These are phyloP conservation scores for Colletotrichum graminicola DNA, from an alignment of 2,329 filamentous ascomycete species.

Conservation along the genomic window DNA sequence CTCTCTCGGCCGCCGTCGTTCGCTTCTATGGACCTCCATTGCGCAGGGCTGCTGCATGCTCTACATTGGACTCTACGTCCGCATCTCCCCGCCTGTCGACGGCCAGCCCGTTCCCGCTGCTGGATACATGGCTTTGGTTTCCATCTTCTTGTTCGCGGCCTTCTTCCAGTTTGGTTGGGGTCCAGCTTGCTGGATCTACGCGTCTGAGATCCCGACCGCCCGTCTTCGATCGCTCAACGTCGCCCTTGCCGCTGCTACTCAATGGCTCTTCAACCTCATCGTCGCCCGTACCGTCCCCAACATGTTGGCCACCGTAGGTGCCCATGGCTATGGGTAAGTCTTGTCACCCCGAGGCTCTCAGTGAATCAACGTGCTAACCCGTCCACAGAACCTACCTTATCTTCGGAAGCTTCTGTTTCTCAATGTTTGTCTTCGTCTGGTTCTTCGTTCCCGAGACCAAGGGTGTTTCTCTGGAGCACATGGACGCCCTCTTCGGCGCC, in stretches of 20 bases:
- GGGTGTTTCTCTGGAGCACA: constrained; percentile 50
- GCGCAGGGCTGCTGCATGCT: constrained; percentile 72
- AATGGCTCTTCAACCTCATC: constrained; percentile 79
- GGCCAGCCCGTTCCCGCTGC: constrained; percentile 66
- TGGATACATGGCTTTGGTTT: constrained; percentile 74
- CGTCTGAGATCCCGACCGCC: constrained; percentile 71
- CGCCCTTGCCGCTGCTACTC: constrained; percentile 72
- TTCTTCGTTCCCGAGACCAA: constrained; percentile 76
- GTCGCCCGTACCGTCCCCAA: constrained; percentile 72
- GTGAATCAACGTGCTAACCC: background rate
- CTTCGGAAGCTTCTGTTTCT: constrained; percentile 73
- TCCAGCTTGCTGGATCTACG: constrained; percentile 71
- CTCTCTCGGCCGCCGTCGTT: constrained; percentile 68
- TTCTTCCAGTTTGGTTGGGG: constrained; percentile 59
- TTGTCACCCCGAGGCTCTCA: background rate
- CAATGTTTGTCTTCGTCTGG: constrained; percentile 73
- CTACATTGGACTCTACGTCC: constrained; percentile 75
- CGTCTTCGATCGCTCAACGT: constrained; percentile 74
- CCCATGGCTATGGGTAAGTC: constrained; percentile 52
- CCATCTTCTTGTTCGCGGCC: constrained; percentile 72
- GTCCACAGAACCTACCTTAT: constrained; percentile 69
- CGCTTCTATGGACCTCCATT: constrained; percentile 71
- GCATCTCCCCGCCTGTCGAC: constrained; percentile 64
- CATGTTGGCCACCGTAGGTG: constrained; percentile 67
- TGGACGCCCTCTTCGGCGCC: constrained; percentile 42